Evolutionary conservation across 73 alveolate species (phyloP), one percentile per base, ranked within the genome.

Genomic region (Breviolum minutum): DNA sequence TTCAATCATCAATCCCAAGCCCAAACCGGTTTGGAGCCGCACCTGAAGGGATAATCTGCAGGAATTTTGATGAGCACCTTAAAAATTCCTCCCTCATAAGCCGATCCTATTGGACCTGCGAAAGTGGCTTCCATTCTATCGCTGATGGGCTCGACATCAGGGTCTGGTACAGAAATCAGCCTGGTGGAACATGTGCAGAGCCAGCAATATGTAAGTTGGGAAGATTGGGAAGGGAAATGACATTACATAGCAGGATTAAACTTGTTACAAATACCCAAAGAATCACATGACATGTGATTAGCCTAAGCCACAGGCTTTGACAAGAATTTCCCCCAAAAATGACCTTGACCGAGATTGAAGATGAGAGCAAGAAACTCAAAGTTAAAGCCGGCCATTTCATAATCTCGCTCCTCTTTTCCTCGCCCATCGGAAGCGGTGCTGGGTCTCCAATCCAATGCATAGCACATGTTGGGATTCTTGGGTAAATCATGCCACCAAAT

Each of bases 11-110:
- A 40, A 40, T 40, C 54, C 54, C 54, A 40, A 40, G 54, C 54
- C 54, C 54, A 40, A 40, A 0, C 54, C 54, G 83, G 40, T 5
- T 0, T 24, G 99, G n/a, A n/a, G 3, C 54, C 54, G 54, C 54
- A 99, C 93, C 95, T 99, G 71, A 99, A 99, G 77, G 99, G 99
- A 80, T 99, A 99, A 24, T 99, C 99, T 32, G 86, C 27, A 83
- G 99, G 99, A 70, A 99, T 63, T 22, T 40, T 74, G 62, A 98
- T 48, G 30, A 73, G 26, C 84, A 99, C 85, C 29, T 63, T 80
- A 60, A 95, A 99, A 10, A 69, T 71, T 10, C 99, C 99, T 9
- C 99, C 95, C 87, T 96, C 99, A 70, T 91, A 99, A 12, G 99
- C 98, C n/a, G 99, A 68, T 0, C 54, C 95, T 27, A 76, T 99